phyloP scores from a whole-genome alignment of 371 early-diverging fungal genomes.

The Mortierella sp. region DNA sequence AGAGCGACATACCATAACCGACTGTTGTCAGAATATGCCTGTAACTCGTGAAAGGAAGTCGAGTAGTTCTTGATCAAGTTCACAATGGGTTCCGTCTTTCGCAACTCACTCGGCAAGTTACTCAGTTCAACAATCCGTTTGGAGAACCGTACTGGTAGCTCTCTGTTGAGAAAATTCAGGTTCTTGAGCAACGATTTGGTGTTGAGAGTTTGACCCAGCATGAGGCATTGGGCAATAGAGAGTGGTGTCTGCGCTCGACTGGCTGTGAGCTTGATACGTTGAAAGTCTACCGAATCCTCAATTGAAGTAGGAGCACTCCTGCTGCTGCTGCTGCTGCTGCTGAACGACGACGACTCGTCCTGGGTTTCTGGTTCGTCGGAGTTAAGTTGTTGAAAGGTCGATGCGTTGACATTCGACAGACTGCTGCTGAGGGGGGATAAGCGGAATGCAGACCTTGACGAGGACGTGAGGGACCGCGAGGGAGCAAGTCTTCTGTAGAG shows the following conservation, averaged over 20 bases:
- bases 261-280: conserved; percentile 43
- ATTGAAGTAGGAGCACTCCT: not conserved
- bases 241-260: conserved; percentile 42
- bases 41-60: conserved; percentile 34
- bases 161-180: conserved; percentile 45
- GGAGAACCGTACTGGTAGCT: conserved; percentile 51
- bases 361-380: not conserved
- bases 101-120: conserved; percentile 35
- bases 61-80: conserved; percentile 43
- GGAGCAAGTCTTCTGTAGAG: not conserved
- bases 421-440: not conserved
- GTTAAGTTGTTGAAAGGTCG: not conserved
- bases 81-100: conserved; percentile 42
- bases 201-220: conserved; percentile 40
- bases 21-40: conserved; percentile 41
- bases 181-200: conserved; percentile 51
- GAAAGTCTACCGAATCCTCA: conserved; percentile 7
- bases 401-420: not conserved
- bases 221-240: conserved; percentile 47
- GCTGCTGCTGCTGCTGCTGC: not conserved
- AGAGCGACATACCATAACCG: conserved; percentile 27
- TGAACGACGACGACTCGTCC: not conserved
- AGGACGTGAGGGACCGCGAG: not conserved
- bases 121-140: conserved; percentile 45
- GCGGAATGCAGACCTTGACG: not conserved